Evolutionary conservation across 2,329 filamentous ascomycete species (phyloP).

Genomic region (Claviceps sp.): DNA sequence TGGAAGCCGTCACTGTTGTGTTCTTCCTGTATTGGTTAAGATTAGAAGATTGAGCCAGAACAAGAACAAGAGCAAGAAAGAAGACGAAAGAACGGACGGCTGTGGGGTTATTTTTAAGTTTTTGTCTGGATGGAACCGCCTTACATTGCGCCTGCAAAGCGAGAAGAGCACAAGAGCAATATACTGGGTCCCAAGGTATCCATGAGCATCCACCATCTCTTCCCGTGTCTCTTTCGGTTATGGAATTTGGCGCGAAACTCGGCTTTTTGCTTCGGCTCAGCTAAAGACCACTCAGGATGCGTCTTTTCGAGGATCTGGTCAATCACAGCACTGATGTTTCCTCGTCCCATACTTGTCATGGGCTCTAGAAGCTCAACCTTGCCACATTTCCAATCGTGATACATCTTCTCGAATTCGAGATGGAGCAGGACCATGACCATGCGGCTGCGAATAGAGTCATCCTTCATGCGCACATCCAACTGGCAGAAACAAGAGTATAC

Average conservation of each 20-base stretch:
- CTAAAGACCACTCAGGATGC: background rate
- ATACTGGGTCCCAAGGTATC: background rate
- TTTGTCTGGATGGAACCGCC: background rate
- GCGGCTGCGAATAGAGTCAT: background rate
- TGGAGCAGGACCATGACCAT: conserved; percentile 1
- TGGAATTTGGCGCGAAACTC: background rate
- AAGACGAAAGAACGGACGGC: background rate
- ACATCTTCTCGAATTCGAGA: background rate
- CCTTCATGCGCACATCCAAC: background rate
- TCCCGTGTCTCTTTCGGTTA: background rate
- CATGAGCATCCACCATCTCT: background rate
- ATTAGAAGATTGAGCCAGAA: background rate
- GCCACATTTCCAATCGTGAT: background rate
- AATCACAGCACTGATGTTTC: background rate
- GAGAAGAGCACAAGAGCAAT: background rate
- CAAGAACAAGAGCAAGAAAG: background rate
- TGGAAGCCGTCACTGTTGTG: background rate
- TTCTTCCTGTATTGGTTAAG: background rate
- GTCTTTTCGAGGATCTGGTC: conserved; percentile 1
- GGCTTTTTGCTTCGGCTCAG: background rate
- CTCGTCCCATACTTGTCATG: background rate
- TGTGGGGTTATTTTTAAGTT: no score
- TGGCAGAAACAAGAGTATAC: background rate
- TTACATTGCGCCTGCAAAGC: background rate
- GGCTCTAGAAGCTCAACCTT: background rate